phyloP scores from a whole-genome alignment of 169 alveolate species.

The Babesia ovis region DNA sequence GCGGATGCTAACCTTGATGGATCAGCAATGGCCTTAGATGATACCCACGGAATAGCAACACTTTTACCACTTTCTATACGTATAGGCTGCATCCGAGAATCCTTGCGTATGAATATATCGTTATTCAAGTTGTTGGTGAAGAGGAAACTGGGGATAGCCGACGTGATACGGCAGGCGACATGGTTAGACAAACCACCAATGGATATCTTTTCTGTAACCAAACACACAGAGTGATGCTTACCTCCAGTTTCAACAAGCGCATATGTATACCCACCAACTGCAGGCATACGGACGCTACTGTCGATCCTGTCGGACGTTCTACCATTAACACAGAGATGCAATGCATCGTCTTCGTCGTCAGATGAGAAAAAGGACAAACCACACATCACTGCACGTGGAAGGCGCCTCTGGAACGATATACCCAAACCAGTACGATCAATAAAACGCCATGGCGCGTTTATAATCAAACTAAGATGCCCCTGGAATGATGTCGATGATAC shows the following conservation, averaged over 20 bases:
- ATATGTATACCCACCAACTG: conserved; percentile 80
- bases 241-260: conserved; percentile 71
- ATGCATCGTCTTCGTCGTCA: conserved; percentile 38
- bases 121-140: conserved; percentile 72
- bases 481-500: conserved; percentile 40
- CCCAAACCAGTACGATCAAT: conserved; percentile 85
- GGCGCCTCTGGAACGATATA: conserved; percentile 72
- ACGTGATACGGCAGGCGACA: conserved; percentile 77
- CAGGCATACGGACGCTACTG: conserved; percentile 69
- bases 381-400: conserved; percentile 72
- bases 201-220: conserved; percentile 77
- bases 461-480: conserved; percentile 63
- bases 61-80: conserved; percentile 8
- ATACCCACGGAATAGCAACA: conserved; percentile 55
- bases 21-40: conserved; percentile 30
- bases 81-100: conserved; percentile 48
- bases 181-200: conserved; percentile 75
- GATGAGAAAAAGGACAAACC: conserved; percentile 70
- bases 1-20: conserved; percentile 17
- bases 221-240: conserved; percentile 75
- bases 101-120: conserved; percentile 72
- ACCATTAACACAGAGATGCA: conserved; percentile 26
- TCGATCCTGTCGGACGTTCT: conserved; percentile 17
- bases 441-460: conserved; percentile 82
- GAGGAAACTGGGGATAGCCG: conserved; percentile 82